Percentiles rank a stretch among this genome's conserved stretches.
These are phyloP conservation scores for Solanum ossicruentum DNA, from an alignment of 257 asterid species.

Conservation along the genomic window DNA sequence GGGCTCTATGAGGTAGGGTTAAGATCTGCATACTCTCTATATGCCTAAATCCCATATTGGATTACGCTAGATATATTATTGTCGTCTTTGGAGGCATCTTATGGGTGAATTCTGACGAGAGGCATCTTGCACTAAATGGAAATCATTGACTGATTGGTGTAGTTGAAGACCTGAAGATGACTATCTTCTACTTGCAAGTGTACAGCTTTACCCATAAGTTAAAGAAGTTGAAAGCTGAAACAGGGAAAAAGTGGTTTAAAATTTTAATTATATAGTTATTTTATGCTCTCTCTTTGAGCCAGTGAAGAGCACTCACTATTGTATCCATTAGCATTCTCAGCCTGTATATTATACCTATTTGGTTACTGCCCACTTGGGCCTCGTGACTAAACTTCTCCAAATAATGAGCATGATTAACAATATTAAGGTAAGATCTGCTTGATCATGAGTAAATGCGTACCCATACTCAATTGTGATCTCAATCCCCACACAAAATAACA, in stretches of 20 bases:
- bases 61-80: background rate
- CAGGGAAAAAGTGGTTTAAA: background rate
- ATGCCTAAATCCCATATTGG: background rate
- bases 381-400: too few species aligned
- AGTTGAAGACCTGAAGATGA: background rate
- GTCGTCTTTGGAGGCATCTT: background rate
- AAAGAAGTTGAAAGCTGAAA: background rate
- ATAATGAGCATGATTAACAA: too few species aligned
- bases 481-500: too few species aligned
- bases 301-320: background rate
- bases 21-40: too few species aligned
- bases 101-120: background rate
- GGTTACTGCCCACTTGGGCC: background rate
- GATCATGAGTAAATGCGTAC: too few species aligned
- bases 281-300: background rate
- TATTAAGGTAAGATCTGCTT: too few species aligned
- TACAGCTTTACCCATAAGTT: background rate
- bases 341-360: background rate
- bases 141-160: background rate
- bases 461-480: too few species aligned
- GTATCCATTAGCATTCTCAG: background rate
- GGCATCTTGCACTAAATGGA: background rate
- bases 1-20: background rate
- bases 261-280: background rate
- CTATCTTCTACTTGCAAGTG: background rate